Percentiles rank a stretch among this genome's conserved stretches.
Evolutionary conservation across 495 filamentous ascomycete species (phyloP).

Genomic region (Xylaria longipes): DNA sequence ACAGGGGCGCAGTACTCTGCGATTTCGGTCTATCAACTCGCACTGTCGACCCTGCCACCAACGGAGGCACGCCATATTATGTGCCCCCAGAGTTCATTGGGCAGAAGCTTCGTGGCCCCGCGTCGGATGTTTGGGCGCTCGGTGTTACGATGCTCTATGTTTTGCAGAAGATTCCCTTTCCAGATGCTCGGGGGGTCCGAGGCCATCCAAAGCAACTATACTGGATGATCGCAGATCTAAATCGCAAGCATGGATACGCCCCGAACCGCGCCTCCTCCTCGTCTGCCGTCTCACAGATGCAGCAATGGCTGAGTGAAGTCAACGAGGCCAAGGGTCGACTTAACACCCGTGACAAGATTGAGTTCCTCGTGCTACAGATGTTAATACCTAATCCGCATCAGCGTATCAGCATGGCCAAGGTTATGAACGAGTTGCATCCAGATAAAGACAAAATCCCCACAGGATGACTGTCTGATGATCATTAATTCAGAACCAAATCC

Average conservation of each 20-base stretch:
- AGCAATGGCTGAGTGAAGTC: conserved; percentile 53
- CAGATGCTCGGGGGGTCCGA: conserved; percentile 49
- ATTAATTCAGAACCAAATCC: neutral
- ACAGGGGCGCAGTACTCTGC: conserved; percentile 57
- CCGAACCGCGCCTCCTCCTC: conserved; percentile 31
- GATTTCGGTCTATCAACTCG: conserved; percentile 55
- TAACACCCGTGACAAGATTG: conserved; percentile 46
- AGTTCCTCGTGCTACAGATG: conserved; percentile 53
- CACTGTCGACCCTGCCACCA: conserved; percentile 45
- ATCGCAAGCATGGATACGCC: conserved; percentile 34
- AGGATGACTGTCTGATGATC: neutral
- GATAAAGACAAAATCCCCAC: conserved; percentile 30
- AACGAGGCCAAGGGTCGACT: conserved; percentile 45
- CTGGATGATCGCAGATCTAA: conserved; percentile 55
- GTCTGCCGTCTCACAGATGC: conserved; percentile 52
- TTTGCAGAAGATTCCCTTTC: conserved; percentile 53
- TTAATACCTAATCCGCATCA: conserved; percentile 50
- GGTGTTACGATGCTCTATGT: conserved; percentile 59
- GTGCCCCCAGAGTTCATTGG: conserved; percentile 58
- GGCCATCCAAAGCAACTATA: conserved; percentile 51
- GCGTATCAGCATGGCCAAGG: conserved; percentile 50
- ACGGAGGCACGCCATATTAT: conserved; percentile 58
- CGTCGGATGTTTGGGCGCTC: conserved; percentile 58
- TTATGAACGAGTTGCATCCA: conserved; percentile 44
- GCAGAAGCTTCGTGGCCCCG: conserved; percentile 50